Conservation (phyloP, 176 grass and related monocot genomes). For the Oryza punctata region DNA sequence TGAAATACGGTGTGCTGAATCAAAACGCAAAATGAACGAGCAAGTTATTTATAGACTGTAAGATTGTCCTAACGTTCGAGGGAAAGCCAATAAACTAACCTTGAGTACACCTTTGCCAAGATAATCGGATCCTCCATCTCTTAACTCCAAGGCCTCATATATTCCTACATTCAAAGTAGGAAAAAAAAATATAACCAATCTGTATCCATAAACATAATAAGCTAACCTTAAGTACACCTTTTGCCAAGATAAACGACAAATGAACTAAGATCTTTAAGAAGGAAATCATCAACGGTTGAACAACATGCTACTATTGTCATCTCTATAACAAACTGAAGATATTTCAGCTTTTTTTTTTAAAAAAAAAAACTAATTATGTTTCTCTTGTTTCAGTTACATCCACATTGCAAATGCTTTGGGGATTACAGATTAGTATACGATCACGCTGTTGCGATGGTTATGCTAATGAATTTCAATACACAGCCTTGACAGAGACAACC, state of each 20-base stretch:
- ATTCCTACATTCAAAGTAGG: slow-evolving; percentile 42
- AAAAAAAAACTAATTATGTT: not conserved
- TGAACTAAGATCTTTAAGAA: no score
- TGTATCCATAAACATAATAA: not conserved
- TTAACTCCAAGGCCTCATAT: slow-evolving; percentile 92
- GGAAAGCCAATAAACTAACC: slow-evolving; percentile 40
- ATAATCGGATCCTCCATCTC: slow-evolving; percentile 94
- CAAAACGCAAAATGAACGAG: not conserved
- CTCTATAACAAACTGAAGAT: not conserved
- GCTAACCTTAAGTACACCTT: no score
- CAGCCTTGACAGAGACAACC: not conserved
- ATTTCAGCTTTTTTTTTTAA: no score
- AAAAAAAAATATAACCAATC: not conserved
- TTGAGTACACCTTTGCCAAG: slow-evolving; percentile 94
- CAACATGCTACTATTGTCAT: not conserved
- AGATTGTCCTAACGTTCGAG: not conserved
- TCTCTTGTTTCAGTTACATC: not conserved
- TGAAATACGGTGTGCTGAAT: not conserved
- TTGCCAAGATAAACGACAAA: no score
- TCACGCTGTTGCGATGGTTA: not conserved
- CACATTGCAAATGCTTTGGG: not conserved
- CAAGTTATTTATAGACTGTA: not conserved
- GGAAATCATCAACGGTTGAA: no score
- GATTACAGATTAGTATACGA: not conserved
- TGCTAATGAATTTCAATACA: not conserved